Conservation (phyloP, 805 yeast species). For the Kockiozyma suomiensis region DNA sequence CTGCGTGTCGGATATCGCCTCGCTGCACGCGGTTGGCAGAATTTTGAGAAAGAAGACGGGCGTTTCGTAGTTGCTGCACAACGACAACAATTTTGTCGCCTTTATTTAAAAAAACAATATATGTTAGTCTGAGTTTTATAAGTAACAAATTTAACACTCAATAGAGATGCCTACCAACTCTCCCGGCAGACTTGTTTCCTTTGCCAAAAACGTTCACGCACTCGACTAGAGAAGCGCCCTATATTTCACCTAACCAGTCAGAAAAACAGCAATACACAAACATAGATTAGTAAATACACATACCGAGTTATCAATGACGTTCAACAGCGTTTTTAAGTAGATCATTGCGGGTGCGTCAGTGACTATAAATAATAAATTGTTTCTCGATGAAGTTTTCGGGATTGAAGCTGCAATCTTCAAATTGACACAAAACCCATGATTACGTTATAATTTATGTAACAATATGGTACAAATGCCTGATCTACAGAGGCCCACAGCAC, state of each 20-base stretch:
- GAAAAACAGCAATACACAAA: background rate
- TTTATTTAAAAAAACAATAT: background rate
- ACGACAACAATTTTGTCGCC: constrained; percentile 96
- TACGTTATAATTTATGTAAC: too few relatives aligned
- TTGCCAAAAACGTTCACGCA: constrained; percentile 94
- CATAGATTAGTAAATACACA: constrained; percentile 13
- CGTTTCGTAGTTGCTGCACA: constrained; percentile 46
- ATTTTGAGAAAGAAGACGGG: constrained; percentile 11
- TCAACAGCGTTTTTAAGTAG: constrained; percentile 81
- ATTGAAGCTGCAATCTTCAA: background rate
- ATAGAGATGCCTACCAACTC: constrained; percentile 46
- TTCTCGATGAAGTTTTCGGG: background rate
- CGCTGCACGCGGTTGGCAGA: constrained; percentile 73
- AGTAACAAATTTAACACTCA: background rate
- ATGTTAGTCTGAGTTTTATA: too few relatives aligned
- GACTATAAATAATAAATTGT: background rate
- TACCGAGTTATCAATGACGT: constrained; percentile 87
- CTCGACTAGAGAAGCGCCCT: constrained; percentile 79
- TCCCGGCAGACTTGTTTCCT: constrained; percentile 78
- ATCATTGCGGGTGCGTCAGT: constrained; percentile 56
- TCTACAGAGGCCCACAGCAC: too few relatives aligned
- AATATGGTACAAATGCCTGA: too few relatives aligned
- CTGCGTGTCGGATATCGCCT: constrained; percentile 95
- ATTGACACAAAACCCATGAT: background rate
- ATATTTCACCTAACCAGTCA: background rate